Conservation (phyloP, 768 basidiomycete genomes). For the Lactifluus volemus region DNA sequence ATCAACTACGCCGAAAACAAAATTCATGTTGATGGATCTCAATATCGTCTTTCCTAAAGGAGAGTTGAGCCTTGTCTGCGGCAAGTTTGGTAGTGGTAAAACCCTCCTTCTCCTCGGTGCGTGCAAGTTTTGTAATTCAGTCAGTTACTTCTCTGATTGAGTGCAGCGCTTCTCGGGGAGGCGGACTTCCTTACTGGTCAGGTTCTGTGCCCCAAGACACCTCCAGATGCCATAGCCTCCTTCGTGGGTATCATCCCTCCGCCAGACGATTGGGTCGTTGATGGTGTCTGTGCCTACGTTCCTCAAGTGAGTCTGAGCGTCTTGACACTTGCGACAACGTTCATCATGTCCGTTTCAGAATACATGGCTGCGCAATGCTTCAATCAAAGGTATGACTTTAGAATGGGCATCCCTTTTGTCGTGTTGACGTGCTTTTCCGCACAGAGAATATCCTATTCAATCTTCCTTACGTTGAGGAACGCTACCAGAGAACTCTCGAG, state of each 20-base stretch:
- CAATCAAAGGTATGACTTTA: constrained; percentile 40
- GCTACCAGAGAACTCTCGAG: constrained; percentile 72
- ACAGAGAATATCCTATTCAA: constrained; percentile 72
- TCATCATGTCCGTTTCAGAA: constrained; percentile 20
- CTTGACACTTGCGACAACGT: constrained; percentile 11
- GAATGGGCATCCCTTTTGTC: not conserved
- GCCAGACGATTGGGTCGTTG: constrained; percentile 66
- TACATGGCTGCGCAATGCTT: constrained; percentile 69
- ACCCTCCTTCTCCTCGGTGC: constrained; percentile 67
- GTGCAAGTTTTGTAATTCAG: not conserved
- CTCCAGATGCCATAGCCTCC: constrained; percentile 65
- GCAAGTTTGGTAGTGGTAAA: constrained; percentile 86
- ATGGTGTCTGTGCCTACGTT: constrained; percentile 78
- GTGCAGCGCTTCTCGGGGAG: constrained; percentile 72
- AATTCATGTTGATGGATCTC: constrained; percentile 76
- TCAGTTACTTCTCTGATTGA: constrained; percentile 8
- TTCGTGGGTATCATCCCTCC: constrained; percentile 37
- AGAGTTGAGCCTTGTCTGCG: constrained; percentile 76
- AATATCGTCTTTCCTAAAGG: constrained; percentile 70
- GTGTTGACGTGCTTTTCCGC: not conserved
- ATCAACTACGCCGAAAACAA: constrained; percentile 63
- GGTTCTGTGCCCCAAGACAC: constrained; percentile 73
- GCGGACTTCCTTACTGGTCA: constrained; percentile 79
- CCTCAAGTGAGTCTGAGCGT: constrained; percentile 45
- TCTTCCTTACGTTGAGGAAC: constrained; percentile 59